These are phyloP conservation scores for Aspergillus bertholletiae DNA, from an alignment of 495 filamentous ascomycete species.

Conservation along the genomic window DNA sequence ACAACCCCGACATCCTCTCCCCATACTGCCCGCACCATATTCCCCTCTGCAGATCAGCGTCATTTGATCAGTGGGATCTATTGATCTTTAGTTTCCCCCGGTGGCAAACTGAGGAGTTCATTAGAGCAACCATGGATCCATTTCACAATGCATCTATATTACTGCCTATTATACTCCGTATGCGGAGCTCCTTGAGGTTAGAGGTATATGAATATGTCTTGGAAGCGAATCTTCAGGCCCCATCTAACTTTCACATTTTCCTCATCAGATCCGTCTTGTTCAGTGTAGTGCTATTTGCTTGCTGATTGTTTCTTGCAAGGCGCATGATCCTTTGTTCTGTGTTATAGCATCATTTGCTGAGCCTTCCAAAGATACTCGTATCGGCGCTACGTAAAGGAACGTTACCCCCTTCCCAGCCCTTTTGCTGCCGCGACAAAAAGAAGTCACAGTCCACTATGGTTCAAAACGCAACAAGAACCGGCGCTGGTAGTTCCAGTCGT, in stretches of 20 bases:
- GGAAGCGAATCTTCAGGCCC: neutral
- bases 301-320: neutral
- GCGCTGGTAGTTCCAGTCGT: conserved; percentile 20
- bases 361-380: neutral
- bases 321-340: neutral
- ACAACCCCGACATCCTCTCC: neutral
- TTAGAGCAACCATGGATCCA: neutral
- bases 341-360: no score
- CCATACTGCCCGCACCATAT: neutral
- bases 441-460: conserved; percentile 21
- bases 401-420: neutral
- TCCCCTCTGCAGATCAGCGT: conserved; percentile 4
- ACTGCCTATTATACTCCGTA: neutral
- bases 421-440: neutral
- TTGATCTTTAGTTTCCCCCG: conserved; percentile 1
- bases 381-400: neutral
- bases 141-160: neutral
- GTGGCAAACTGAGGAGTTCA: conserved; percentile 4
- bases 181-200: neutral
- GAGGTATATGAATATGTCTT: neutral
- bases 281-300: neutral
- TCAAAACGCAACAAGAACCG: neutral
- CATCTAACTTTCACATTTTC: neutral
- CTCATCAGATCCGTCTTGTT: neutral
- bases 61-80: neutral